A percentile compares a stretch with the other conserved stretches of the same genome.
Conservation (phyloP, 2,329 filamentous ascomycete genomes). For the Graphilbum ipis-grandicollis region DNA sequence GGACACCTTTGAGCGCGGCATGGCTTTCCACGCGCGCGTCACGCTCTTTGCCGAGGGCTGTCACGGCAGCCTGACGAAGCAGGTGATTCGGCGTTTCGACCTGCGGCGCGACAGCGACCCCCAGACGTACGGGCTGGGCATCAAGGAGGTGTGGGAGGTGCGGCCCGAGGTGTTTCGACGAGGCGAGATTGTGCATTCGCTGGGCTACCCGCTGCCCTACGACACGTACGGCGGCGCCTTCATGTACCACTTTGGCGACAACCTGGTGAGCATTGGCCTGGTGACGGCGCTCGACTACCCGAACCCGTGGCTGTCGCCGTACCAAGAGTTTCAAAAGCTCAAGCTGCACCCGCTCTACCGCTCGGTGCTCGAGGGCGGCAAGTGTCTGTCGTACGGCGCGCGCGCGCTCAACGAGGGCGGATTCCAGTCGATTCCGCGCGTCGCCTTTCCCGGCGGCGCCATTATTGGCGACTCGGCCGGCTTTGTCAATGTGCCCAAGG, state of each 20-base stretch:
- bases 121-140: conserved; percentile 84
- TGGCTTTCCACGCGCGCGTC: conserved; percentile 91
- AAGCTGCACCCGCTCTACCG: conserved; percentile 92
- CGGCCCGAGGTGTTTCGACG: conserved; percentile 81
- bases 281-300: conserved; percentile 90
- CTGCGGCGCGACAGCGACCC: conserved; percentile 75
- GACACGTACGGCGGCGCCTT: conserved; percentile 96
- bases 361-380: conserved; percentile 78
- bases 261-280: conserved; percentile 79
- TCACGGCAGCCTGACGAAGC: conserved; percentile 87
- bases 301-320: conserved; percentile 92
- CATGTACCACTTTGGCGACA: conserved; percentile 99
- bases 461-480: conserved; percentile 92
- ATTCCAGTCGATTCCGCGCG: conserved; percentile 94
- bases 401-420: conserved; percentile 85
- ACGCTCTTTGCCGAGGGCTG: conserved; percentile 91
- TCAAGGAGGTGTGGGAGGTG: conserved; percentile 97
- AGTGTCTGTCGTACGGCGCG: conserved; percentile 93
- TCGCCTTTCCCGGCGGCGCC: conserved; percentile 87
- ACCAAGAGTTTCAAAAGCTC: conserved; percentile 94
- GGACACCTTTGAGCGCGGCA: conserved; percentile 83
- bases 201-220: conserved; percentile 78
- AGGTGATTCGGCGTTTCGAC: conserved; percentile 88
- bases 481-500: conserved; percentile 94
- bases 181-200: conserved; percentile 70